Percentiles rank a stretch among this genome's conserved stretches.
These are phyloP conservation scores for Golubevia sp. DNA, from an alignment of 1,284 basidiomycete genomes.

Conservation along the genomic window DNA sequence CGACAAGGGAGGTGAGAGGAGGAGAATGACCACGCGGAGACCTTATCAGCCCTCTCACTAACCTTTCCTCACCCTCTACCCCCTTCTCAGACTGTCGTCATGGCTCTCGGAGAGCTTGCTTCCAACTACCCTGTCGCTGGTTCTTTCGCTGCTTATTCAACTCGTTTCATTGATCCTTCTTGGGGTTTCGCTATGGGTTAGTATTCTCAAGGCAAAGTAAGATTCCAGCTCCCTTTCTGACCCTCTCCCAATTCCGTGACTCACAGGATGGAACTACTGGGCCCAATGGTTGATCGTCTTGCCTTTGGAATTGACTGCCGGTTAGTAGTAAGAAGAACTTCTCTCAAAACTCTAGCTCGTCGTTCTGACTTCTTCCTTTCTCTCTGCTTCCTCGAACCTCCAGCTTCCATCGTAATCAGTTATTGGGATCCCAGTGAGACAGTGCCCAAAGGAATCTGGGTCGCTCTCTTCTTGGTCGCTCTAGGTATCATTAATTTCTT, in stretches of 20 bases:
- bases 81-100: conserved; percentile 22
- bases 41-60: neutral
- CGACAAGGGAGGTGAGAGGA: neutral
- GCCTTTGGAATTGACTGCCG: conserved; percentile 7
- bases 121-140: conserved; percentile 40
- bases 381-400: too few species aligned
- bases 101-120: conserved; percentile 50
- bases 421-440: conserved; percentile 9
- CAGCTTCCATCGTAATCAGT: neutral
- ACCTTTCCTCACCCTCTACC: neutral
- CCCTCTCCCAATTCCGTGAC: neutral
- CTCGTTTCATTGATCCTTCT: conserved; percentile 47
- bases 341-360: too few species aligned
- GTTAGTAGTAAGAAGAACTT: too few species aligned
- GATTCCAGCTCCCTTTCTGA: neutral
- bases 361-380: conserved; percentile 47
- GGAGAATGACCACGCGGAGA: too few species aligned
- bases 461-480: conserved; percentile 9
- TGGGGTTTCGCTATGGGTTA: conserved; percentile 16
- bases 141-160: conserved; percentile 43
- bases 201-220: neutral
- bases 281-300: conserved; percentile 15
- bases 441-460: conserved; percentile 22
- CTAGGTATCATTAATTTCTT: conserved; percentile 45
- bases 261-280: conserved; percentile 55